Conservation (phyloP, 2,329 filamentous ascomycete species). For the Diaporthe longicolla region DNA sequence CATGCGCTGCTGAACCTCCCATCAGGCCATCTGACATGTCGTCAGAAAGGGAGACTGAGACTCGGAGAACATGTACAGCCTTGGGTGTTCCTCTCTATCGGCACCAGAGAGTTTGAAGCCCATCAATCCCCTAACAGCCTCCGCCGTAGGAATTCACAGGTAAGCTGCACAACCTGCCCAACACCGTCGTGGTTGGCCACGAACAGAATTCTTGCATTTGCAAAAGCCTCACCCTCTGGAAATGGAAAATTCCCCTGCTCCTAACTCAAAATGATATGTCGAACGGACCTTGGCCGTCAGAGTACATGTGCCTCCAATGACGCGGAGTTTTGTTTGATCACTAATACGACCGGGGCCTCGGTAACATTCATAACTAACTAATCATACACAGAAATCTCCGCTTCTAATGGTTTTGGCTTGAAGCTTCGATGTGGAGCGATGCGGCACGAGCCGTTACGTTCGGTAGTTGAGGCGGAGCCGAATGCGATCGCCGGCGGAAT, state of each 20-base stretch:
- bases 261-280: background rate
- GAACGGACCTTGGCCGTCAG: no score
- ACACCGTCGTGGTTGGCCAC: no score
- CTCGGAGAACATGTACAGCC: no score
- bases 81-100: no score
- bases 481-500: background rate
- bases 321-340: background rate
- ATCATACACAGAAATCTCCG: background rate
- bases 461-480: background rate
- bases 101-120: no score
- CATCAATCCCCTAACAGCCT: no score
- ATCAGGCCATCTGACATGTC: background rate
- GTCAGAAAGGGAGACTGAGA: background rate
- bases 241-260: no score
- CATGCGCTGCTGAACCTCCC: no score
- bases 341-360: conserved; percentile 9
- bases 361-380: background rate
- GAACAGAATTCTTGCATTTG: no score
- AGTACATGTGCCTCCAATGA: background rate
- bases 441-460: background rate
- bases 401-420: background rate
- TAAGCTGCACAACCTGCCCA: no score
- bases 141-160: no score
- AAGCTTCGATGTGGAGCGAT: background rate
- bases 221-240: no score